phyloP scores from a whole-genome alignment of 192 early-diverging fungal species.

The Coemansia reversa region DNA sequence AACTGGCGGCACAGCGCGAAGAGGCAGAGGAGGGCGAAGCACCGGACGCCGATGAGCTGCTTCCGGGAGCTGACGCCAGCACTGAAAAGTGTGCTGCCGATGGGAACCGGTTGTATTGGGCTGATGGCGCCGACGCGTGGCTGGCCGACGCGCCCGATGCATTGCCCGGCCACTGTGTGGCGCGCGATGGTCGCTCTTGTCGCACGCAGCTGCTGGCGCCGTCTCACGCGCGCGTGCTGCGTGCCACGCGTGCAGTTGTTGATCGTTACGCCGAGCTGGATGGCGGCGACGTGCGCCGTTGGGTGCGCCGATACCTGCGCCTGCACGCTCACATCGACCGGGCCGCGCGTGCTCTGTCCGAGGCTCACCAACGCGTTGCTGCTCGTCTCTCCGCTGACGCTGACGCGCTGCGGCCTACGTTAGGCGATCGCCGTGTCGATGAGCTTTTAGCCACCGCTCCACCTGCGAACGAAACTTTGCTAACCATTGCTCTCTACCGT shows the following conservation, averaged over 20 bases:
- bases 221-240: constrained; percentile 34
- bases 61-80: constrained; percentile 16
- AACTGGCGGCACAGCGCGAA: constrained; percentile 8
- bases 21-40: constrained; percentile 48
- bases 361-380: constrained; percentile 19
- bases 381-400: constrained; percentile 13
- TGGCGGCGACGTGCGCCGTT: constrained; percentile 25
- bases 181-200: constrained; percentile 19
- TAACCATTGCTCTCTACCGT: constrained; percentile 27
- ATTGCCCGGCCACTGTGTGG: constrained; percentile 6
- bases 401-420: constrained; percentile 18
- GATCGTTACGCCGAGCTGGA: constrained; percentile 30
- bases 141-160: constrained; percentile 40
- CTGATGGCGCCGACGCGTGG: constrained; percentile 18
- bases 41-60: constrained; percentile 5
- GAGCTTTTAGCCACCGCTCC: constrained; percentile 2
- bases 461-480: neutral
- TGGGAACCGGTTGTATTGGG: constrained; percentile 37
- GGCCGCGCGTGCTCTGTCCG: constrained; percentile 13
- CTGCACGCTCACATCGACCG: constrained; percentile 22
- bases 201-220: constrained; percentile 35
- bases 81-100: constrained; percentile 22
- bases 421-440: constrained; percentile 31
- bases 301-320: constrained; percentile 33
- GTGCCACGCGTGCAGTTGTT: constrained; percentile 16